Conservation (phyloP, 176 grass and related monocot genomes). For the Triticum timopheevii region DNA sequence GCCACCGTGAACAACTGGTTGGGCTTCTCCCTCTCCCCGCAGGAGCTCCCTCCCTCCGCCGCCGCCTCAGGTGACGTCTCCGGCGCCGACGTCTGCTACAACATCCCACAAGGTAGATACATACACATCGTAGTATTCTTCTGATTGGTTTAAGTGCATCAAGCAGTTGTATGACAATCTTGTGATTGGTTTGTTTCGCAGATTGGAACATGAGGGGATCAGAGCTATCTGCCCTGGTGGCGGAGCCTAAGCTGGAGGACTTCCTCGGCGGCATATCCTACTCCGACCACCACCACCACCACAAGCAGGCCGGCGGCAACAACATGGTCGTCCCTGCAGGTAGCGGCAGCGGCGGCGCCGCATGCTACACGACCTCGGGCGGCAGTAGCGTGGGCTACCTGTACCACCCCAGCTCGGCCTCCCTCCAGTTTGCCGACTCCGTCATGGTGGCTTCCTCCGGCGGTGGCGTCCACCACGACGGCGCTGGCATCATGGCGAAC, state of each 20-base stretch:
- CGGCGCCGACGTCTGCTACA: slow-evolving; percentile 51
- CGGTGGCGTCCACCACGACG: slow-evolving; percentile 1
- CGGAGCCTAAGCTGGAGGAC: slow-evolving; percentile 92
- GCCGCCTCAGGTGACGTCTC: slow-evolving; percentile 45
- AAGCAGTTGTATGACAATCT: slow-evolving; percentile 9
- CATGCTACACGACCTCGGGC: slow-evolving; percentile 37
- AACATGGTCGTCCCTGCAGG: slow-evolving; percentile 39
- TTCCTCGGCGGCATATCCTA: slow-evolving; percentile 88
- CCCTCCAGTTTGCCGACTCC: slow-evolving; percentile 53
- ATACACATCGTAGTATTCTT: neutral
- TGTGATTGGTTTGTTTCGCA: slow-evolving; percentile 20
- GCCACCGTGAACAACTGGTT: slow-evolving; percentile 95
- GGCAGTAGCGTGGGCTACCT: slow-evolving; percentile 45
- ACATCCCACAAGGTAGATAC: slow-evolving; percentile 52
- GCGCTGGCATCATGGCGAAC: slow-evolving; percentile 18
- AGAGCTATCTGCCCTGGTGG: slow-evolving; percentile 82
- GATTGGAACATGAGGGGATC: slow-evolving; percentile 95
- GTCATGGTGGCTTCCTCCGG: slow-evolving; percentile 43
- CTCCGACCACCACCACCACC: slow-evolving; percentile 54
- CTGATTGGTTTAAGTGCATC: neutral
- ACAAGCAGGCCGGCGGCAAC: neutral
- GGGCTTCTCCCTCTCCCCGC: slow-evolving; percentile 86
- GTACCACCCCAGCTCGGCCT: slow-evolving; percentile 40
- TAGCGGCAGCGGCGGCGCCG: slow-evolving; percentile 16
- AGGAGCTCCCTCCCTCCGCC: slow-evolving; percentile 64